Percentiles rank a stretch among this genome's conserved stretches.
These are phyloP conservation scores for Microdochium nivale DNA, from an alignment of 2,329 filamentous ascomycete genomes.

Conservation along the genomic window DNA sequence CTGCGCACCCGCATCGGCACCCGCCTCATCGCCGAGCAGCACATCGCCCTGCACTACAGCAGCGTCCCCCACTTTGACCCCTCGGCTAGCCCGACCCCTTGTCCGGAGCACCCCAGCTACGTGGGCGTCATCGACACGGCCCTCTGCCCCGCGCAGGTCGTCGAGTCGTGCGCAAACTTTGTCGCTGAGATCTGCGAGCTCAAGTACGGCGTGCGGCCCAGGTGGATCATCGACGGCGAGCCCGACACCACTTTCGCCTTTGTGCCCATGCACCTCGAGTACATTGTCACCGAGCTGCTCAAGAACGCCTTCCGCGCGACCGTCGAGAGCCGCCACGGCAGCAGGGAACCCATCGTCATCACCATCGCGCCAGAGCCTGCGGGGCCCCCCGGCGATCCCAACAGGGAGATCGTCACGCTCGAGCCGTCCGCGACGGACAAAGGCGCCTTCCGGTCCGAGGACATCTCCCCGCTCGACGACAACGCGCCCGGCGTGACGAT, in stretches of 20 bases:
- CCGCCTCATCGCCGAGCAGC: conserved; percentile 88
- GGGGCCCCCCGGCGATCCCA: conserved; percentile 11
- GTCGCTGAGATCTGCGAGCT: conserved; percentile 96
- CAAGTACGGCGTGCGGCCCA: conserved; percentile 83
- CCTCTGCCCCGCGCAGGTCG: conserved; percentile 70
- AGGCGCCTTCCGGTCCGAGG: conserved; percentile 32
- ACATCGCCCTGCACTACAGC: conserved; percentile 77
- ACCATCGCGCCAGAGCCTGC: conserved; percentile 72
- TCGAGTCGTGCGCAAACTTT: conserved; percentile 79
- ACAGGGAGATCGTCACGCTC: conserved; percentile 19
- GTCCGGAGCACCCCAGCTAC: conserved; percentile 53
- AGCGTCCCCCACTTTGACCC: conserved; percentile 61
- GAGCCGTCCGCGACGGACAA: conserved; percentile 25
- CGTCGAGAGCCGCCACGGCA: conserved; percentile 73
- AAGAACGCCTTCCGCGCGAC: conserved; percentile 96
- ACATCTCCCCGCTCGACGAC: conserved; percentile 51
- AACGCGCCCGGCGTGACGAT: conserved; percentile 83
- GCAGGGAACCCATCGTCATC: conserved; percentile 76
- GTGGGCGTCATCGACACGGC: conserved; percentile 95
- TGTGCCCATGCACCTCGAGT: conserved; percentile 92
- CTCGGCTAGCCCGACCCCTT: conserved; percentile 37
- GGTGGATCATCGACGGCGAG: conserved; percentile 74
- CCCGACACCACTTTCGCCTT: conserved; percentile 85
- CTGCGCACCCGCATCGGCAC: conserved; percentile 91
- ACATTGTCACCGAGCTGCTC: conserved; percentile 90